A percentile compares a stretch with the other conserved stretches of the same genome.
Evolutionary conservation across 2,329 filamentous ascomycete species (phyloP).

Genomic region (Byssochlamys sp.): DNA sequence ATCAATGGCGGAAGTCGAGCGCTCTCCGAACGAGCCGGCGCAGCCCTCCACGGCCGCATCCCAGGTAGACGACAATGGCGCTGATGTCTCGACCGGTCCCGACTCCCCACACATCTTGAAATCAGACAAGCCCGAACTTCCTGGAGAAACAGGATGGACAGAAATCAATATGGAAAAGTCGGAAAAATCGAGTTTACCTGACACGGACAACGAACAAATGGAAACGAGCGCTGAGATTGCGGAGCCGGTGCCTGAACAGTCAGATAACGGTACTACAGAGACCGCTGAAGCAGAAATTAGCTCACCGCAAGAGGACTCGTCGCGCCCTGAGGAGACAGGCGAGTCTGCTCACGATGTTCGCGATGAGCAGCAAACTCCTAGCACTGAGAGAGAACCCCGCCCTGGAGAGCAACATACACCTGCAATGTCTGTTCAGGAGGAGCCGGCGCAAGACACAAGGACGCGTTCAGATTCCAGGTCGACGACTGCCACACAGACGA

Average conservation of each 20-base stretch:
- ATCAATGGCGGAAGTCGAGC: constrained; percentile 35
- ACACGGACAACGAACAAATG: constrained; percentile 3
- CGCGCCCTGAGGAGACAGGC: constrained; percentile 11
- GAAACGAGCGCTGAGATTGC: constrained; percentile 13
- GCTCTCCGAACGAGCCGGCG: constrained; percentile 22
- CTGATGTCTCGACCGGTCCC: constrained; percentile 17
- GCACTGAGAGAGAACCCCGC: constrained; percentile 5
- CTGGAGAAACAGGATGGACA: constrained; percentile 20
- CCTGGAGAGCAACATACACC: constrained; percentile 7
- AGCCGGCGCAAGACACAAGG: constrained; percentile 23
- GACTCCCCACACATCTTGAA: constrained; percentile 17
- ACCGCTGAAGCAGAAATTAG: constrained; percentile 12
- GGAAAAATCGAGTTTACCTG: constrained; percentile 5
- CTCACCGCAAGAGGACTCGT: constrained; percentile 9
- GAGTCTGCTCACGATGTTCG: constrained; percentile 5
- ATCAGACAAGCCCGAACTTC: constrained; percentile 23
- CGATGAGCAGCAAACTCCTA: constrained; percentile 8
- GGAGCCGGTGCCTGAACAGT: constrained; percentile 16
- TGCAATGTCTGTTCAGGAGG: constrained; percentile 15
- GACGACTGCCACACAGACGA: constrained; percentile 44
- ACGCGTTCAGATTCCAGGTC: constrained; percentile 53
- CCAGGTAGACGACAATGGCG: constrained; percentile 18
- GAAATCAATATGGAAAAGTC: constrained; percentile 16
- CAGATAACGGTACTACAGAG: constrained; percentile 13
- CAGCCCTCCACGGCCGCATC: constrained; percentile 16